Percentiles rank a stretch among this genome's conserved stretches.
phyloP scores from a whole-genome alignment of 495 filamentous ascomycete genomes.

The Lophium mytilinum region DNA sequence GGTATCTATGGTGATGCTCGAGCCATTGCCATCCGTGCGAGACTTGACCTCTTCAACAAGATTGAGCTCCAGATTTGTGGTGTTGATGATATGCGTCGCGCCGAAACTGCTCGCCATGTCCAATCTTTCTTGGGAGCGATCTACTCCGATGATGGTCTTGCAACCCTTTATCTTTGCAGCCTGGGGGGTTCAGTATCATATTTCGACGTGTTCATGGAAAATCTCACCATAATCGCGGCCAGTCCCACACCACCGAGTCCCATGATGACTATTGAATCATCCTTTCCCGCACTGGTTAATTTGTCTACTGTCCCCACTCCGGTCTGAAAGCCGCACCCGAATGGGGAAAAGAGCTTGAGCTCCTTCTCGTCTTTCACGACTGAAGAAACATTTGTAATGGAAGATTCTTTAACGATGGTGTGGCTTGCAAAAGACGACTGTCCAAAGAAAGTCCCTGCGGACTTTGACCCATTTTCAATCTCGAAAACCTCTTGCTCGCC shows the following conservation, averaged over 20 bases:
- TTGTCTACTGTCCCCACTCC: constrained; percentile 3
- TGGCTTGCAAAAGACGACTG: constrained; percentile 5
- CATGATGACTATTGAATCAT: constrained; percentile 2
- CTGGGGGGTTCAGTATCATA: neutral
- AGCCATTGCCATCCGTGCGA: neutral
- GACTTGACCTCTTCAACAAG: constrained; percentile 1
- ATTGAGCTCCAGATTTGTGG: neutral
- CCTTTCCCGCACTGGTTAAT: neutral
- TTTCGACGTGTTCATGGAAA: too few relatives aligned
- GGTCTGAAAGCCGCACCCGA: constrained; percentile 16
- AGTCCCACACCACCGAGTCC: constrained; percentile 13
- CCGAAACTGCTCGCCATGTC: constrained; percentile 7
- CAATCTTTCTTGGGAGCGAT: constrained; percentile 1
- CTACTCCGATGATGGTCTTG: constrained; percentile 8
- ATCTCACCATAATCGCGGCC: neutral
- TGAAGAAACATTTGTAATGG: neutral
- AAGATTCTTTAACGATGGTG: constrained; percentile 2
- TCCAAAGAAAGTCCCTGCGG: constrained; percentile 3
- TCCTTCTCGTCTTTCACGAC: constrained; percentile 6
- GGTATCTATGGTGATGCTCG: constrained; percentile 6
- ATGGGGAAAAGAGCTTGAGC: constrained; percentile 13
- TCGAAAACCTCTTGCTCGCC: neutral
- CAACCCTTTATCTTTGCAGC: constrained; percentile 4
- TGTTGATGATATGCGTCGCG: constrained; percentile 8
- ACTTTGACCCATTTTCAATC: neutral